Percentiles rank a stretch among this genome's conserved stretches.
phyloP scores from a whole-genome alignment of 495 filamentous ascomycete genomes.

The Podospora didyma region DNA sequence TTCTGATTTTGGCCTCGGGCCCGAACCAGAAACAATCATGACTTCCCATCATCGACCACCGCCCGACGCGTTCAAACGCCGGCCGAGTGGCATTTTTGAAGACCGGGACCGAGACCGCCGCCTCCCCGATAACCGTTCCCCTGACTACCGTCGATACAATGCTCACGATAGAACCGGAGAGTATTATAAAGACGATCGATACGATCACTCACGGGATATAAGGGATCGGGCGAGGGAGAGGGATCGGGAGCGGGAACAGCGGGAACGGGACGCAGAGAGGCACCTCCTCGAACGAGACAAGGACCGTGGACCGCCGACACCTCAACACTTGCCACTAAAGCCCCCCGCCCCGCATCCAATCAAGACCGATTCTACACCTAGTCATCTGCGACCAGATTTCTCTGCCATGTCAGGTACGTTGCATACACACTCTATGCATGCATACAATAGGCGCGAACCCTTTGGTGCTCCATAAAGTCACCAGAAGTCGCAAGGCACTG shows the following conservation, averaged over 20 bases:
- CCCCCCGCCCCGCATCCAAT: background rate
- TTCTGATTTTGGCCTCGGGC: background rate
- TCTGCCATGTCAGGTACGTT: background rate
- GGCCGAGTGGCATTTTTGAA: slow-evolving; percentile 12
- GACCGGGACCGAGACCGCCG: slow-evolving; percentile 7
- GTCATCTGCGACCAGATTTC: slow-evolving; percentile 2
- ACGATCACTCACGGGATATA: background rate
- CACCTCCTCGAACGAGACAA: slow-evolving; percentile 9
- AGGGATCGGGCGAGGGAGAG: slow-evolving; percentile 2
- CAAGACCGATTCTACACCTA: background rate
- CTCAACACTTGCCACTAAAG: background rate
- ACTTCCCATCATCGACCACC: slow-evolving; percentile 10
- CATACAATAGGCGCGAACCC: too few species aligned
- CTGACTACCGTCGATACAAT: background rate
- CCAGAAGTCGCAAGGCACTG: too few species aligned
- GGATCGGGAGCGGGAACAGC: background rate
- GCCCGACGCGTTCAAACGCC: slow-evolving; percentile 16
- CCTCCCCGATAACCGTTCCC: background rate
- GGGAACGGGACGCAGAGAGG: slow-evolving; percentile 3
- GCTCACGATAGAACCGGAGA: background rate
- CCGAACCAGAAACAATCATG: slow-evolving; percentile 11
- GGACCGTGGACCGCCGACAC: background rate
- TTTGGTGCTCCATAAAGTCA: too few species aligned
- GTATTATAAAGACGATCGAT: slow-evolving; percentile 3
- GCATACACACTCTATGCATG: too few species aligned